Base-by-base conservation (phyloP, 768 basidiomycete species). In the Tricholoma furcatifolium region DNA sequence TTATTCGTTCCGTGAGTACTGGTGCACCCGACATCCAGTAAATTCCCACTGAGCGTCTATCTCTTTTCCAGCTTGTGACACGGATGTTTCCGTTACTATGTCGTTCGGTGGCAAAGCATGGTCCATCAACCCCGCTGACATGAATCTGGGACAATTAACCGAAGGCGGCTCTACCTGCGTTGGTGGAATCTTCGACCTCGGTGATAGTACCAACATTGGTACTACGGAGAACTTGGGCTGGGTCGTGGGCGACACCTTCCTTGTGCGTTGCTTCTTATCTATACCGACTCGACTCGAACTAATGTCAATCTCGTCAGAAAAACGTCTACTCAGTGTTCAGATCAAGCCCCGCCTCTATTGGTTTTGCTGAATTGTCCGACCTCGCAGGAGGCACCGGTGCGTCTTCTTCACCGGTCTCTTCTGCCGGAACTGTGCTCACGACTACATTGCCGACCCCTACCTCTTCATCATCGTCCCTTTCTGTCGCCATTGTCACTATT, bases 31-130 rank as follows among this genome's bases (percentile, higher is more conserved):
- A 7, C 4, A 21, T 15, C 15, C 7, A 11, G 11, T 3, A 18
- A 6, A 15, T 1, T 15, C 32, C 53, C 31, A 24, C 23, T 39
- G 27, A 46, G 15, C 27, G 27, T 48, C 20, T 20, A 12, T 27
- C 34, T 4, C 15, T 41, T 57, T 44, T 14, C 5, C 62, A 91
- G 93, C 94, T 2, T 97, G 94, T 65, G 64, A 54, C 17, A 82
- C 83, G 1, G 53, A 69, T 2, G 62, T 93, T 18, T 62, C 69
- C 1, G 67, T 88, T 24, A 76, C 84, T 3, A 55, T 98, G 12
- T 80, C 85, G 7, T 98, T 94, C 58, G 92, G 93, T 3, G 86
- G 88, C 2, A 78, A 81, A 53, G 59, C 73, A 1, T 99, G 97
- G 88, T 69, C 27, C 3, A 27, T 27, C 27, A 27, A 27, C 27